Evolutionary conservation across 305 asterid genomes (phyloP).

Genomic region (Fraxinus paxiana): DNA sequence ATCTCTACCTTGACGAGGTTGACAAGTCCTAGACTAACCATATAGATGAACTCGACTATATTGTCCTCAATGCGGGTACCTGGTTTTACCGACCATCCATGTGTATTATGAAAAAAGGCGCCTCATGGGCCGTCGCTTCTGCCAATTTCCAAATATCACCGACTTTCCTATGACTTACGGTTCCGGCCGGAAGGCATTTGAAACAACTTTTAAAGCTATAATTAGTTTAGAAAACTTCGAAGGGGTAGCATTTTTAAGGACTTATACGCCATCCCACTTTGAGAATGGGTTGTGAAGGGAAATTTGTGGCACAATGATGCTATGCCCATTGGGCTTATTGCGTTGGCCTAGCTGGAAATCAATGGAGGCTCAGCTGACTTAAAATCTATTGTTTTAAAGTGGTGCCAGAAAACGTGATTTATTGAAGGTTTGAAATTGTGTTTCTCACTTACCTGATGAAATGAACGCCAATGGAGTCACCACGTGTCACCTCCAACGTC

Average conservation of each 20-base stretch:
- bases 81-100: constrained; percentile 66
- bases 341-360: too few species aligned
- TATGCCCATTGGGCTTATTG: too few species aligned
- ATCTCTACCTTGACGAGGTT: constrained; percentile 63
- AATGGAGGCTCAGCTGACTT: too few species aligned
- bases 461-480: too few species aligned
- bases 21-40: constrained; percentile 58
- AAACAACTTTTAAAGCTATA: constrained; percentile 55
- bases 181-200: constrained; percentile 53
- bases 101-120: constrained; percentile 42
- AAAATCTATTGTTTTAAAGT: too few species aligned
- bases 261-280: constrained; percentile 70
- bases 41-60: constrained; percentile 49
- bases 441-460: too few species aligned
- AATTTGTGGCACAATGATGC: too few species aligned
- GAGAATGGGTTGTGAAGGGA: constrained; percentile 40
- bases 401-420: too few species aligned
- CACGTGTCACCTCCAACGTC: too few species aligned
- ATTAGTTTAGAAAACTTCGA: constrained; percentile 32
- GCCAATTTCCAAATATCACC: constrained; percentile 48
- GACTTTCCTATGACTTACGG: constrained; percentile 42
- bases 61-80: constrained; percentile 65
- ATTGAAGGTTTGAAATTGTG: too few species aligned
- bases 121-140: constrained; percentile 55
- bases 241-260: constrained; percentile 53